Evolutionary conservation across 2,329 filamentous ascomycete species (phyloP).

Genomic region (Alternaria angustiovoidea): DNA sequence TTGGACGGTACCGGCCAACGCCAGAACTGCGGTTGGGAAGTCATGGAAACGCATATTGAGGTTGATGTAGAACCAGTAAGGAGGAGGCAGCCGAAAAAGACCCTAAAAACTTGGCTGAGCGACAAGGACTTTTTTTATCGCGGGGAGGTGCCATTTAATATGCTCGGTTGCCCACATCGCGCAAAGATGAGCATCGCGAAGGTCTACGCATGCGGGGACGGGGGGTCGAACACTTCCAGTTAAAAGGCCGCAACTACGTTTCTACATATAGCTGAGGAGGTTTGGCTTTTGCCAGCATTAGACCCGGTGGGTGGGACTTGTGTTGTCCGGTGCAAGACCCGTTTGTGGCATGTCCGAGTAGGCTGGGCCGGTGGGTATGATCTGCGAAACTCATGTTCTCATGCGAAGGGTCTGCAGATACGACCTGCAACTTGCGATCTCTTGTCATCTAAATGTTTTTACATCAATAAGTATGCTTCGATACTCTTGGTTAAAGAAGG

Average conservation of each 20-base stretch:
- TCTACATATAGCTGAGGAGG: neutral
- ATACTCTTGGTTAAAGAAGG: neutral
- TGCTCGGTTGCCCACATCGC: neutral
- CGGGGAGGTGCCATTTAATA: slow-evolving; percentile 1
- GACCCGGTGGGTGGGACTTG: neutral
- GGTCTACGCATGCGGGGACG: slow-evolving; percentile 8
- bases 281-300: neutral
- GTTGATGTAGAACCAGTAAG: neutral
- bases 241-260: neutral
- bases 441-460: neutral
- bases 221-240: slow-evolving; percentile 5
- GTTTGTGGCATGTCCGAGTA: neutral
- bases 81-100: too few species aligned
- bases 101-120: neutral
- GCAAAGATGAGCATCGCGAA: neutral
- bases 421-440: neutral
- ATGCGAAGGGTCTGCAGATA: neutral
- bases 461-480: neutral
- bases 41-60: slow-evolving; percentile 13
- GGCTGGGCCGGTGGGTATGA: neutral
- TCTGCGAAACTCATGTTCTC: neutral
- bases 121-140: neutral
- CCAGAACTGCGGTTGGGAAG: slow-evolving; percentile 13
- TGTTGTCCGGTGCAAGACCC: neutral
- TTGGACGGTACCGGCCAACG: slow-evolving; percentile 16